These are phyloP conservation scores for Kwoniella bestiolae DNA, from an alignment of 768 basidiomycete genomes.

Conservation along the genomic window DNA sequence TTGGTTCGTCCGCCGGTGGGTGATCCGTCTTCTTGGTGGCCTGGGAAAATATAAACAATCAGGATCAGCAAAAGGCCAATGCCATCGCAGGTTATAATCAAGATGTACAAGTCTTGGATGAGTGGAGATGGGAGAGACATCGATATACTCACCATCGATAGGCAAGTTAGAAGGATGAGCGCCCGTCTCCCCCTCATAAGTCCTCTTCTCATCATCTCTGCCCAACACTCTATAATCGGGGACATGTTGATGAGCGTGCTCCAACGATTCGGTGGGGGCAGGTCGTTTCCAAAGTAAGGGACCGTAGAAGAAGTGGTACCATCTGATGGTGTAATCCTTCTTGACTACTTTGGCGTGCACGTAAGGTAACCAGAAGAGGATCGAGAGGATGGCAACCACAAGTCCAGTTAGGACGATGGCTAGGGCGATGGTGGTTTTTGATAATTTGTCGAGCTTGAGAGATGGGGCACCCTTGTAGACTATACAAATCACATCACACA, in stretches of 20 bases:
- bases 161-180: conserved; percentile 6
- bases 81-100: no score
- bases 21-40: background rate
- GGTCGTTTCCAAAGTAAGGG: conserved; percentile 58
- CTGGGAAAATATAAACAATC: background rate
- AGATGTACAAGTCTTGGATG: no score
- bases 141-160: conserved; percentile 3
- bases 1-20: background rate
- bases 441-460: conserved; percentile 56
- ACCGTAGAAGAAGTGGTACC: conserved; percentile 60
- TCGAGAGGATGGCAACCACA: conserved; percentile 54
- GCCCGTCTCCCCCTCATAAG: conserved; percentile 4
- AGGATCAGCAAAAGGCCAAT: background rate
- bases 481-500: background rate
- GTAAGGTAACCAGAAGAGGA: conserved; percentile 60
- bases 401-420: conserved; percentile 58
- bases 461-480: conserved; percentile 59
- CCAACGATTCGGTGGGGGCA: conserved; percentile 54
- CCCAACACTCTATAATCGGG: conserved; percentile 55
- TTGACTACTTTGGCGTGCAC: conserved; percentile 58
- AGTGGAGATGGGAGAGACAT: no score
- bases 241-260: conserved; percentile 38
- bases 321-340: conserved; percentile 60
- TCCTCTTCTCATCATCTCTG: conserved; percentile 27
- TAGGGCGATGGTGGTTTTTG: conserved; percentile 48